phyloP scores from a whole-genome alignment of 306 rosid species.

The Geum urbanum region DNA sequence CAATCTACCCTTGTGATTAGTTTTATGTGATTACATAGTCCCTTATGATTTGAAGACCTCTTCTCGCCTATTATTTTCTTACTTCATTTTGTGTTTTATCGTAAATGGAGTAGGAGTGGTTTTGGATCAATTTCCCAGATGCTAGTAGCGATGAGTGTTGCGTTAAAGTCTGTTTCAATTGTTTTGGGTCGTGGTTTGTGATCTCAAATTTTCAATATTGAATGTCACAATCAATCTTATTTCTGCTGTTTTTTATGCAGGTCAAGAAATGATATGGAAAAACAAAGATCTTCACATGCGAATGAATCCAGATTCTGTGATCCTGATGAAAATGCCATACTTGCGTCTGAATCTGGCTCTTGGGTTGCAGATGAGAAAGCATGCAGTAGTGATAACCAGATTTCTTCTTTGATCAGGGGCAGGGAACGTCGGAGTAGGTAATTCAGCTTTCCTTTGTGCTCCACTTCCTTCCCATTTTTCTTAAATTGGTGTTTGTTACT shows the following conservation, averaged over 20 bases:
- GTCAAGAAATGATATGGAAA: slow-evolving; percentile 45
- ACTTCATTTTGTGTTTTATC: neutral
- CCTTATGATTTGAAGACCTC: neutral
- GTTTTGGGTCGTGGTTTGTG: neutral
- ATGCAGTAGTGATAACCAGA: slow-evolving; percentile 73
- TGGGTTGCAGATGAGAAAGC: slow-evolving; percentile 71
- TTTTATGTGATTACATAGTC: neutral
- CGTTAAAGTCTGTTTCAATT: neutral
- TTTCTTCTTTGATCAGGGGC: slow-evolving; percentile 46
- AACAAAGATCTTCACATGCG: slow-evolving; percentile 35
- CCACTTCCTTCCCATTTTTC: neutral
- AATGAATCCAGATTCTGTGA: slow-evolving; percentile 44
- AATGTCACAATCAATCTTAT: neutral
- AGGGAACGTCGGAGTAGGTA: slow-evolving; percentile 51
- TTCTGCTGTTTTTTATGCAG: slow-evolving; percentile 33
- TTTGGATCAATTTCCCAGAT: neutral
- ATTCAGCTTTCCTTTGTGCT: slow-evolving; percentile 8
- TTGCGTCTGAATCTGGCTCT: slow-evolving; percentile 73
- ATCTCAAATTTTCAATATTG: neutral
- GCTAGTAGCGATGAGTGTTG: neutral
- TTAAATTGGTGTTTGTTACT: neutral
- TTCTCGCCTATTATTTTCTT: neutral
- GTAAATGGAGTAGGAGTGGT: neutral
- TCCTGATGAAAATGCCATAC: slow-evolving; percentile 44
- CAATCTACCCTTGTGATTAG: neutral